Percentiles rank a stretch among this genome's conserved stretches.
Evolutionary conservation across 1,284 basidiomycete genomes (phyloP).

Genomic region (Spongiforma sp.): DNA sequence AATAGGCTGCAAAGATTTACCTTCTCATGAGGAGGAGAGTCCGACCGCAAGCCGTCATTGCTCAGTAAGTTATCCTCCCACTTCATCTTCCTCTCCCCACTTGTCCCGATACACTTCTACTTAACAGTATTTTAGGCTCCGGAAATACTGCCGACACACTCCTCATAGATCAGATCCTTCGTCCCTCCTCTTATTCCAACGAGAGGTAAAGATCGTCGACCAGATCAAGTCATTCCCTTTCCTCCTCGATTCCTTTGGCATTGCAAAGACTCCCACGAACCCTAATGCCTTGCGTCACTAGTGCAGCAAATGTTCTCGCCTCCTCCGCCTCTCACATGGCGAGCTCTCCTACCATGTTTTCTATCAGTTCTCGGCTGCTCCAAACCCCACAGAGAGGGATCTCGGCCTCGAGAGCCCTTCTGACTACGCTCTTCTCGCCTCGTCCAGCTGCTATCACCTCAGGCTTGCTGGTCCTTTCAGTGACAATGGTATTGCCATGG

Average conservation of each 20-base stretch:
- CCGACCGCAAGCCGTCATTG: constrained; percentile 83
- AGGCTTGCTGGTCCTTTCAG: constrained; percentile 88
- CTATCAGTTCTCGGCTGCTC: no score
- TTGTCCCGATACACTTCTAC: no score
- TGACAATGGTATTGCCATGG: constrained; percentile 85
- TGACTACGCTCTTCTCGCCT: constrained; percentile 83
- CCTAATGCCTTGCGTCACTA: constrained; percentile 88
- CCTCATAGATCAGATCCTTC: constrained; percentile 82
- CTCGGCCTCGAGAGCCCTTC: constrained; percentile 80
- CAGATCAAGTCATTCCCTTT: constrained; percentile 81
- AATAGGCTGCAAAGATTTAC: constrained; percentile 85
- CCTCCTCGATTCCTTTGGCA: constrained; percentile 89
- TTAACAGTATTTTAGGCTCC: no score
- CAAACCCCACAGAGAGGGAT: constrained; percentile 84
- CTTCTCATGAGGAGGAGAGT: constrained; percentile 80
- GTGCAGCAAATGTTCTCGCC: constrained; percentile 81
- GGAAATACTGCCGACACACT: constrained; percentile 85
- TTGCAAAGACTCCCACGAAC: constrained; percentile 87
- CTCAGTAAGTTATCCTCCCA: constrained; percentile 70
- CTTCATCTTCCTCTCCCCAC: constrained; percentile 6
- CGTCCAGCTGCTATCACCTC: constrained; percentile 85
- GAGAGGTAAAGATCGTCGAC: constrained; percentile 75
- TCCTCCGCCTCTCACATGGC: constrained; percentile 76
- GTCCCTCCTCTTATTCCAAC: constrained; percentile 82
- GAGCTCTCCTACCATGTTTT: constrained; percentile 95